Conservation (phyloP, 108 stramenopile species). For the Conticribra weissflogii region DNA sequence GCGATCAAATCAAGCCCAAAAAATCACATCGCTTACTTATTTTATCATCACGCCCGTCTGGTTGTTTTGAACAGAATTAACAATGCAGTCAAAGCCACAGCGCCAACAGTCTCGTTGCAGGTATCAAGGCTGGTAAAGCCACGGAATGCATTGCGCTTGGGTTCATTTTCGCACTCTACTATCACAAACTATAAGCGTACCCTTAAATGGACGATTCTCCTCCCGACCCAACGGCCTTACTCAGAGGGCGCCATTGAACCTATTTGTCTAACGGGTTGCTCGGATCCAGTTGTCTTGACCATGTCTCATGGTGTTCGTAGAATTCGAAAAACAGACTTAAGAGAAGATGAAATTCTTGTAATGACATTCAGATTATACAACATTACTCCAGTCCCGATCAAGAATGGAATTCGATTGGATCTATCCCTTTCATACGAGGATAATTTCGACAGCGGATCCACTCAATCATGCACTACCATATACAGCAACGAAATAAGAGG, state of each 20-base stretch:
- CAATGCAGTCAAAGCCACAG: constrained; percentile 16
- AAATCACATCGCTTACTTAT: constrained; percentile 16
- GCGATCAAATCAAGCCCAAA: constrained; percentile 2
- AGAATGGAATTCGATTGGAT: constrained; percentile 50
- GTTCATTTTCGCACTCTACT: constrained; percentile 32
- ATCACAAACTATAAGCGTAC: constrained; percentile 41
- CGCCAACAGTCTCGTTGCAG: constrained; percentile 10
- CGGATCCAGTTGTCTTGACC: constrained; percentile 40
- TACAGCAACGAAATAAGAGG: constrained; percentile 64
- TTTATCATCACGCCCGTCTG: constrained; percentile 44
- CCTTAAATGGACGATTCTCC: constrained; percentile 27
- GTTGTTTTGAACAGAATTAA: constrained; percentile 27
- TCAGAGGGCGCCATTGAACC: constrained; percentile 6
- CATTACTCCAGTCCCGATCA: constrained; percentile 50
- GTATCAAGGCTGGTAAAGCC: constrained; percentile 31
- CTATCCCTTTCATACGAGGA: constrained; percentile 27
- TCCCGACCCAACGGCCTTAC: constrained; percentile 12
- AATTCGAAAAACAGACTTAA: constrained; percentile 26
- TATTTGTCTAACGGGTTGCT: constrained; percentile 38
- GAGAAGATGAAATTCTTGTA: constrained; percentile 44
- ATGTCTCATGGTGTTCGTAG: constrained; percentile 30
- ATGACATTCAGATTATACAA: constrained; percentile 48
- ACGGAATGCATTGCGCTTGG: constrained; percentile 31
- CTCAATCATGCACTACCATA: constrained; percentile 37
- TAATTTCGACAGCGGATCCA: constrained; percentile 27